Percentiles rank a stretch among this genome's conserved stretches.
Evolutionary conservation across 306 rosid species (phyloP).

Genomic region (Cicer chorassanicum): DNA sequence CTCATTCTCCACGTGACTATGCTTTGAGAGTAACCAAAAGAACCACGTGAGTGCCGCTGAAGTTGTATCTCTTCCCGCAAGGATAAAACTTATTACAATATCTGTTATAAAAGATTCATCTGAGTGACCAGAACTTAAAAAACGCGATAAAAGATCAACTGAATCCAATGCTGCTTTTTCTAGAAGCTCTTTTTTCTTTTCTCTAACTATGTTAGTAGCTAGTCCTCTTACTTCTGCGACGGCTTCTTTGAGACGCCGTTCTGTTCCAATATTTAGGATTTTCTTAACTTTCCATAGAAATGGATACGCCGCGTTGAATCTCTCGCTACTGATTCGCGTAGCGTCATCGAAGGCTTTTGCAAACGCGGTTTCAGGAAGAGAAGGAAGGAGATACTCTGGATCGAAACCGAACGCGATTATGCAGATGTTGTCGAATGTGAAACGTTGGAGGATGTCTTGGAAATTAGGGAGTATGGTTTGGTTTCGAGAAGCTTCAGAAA

Average conservation of each 20-base stretch:
- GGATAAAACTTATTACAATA: constrained; percentile 64
- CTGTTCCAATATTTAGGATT: constrained; percentile 52
- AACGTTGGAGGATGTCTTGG: constrained; percentile 74
- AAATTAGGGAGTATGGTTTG: constrained; percentile 44
- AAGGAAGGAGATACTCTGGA: constrained; percentile 62
- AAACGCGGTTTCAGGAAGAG: constrained; percentile 55
- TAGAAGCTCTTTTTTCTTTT: constrained; percentile 56
- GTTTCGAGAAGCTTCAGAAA: constrained; percentile 13
- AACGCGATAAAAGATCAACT: constrained; percentile 56
- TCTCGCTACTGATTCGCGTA: constrained; percentile 46
- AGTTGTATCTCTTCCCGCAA: constrained; percentile 73
- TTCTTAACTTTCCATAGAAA: constrained; percentile 54
- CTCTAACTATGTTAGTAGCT: constrained; percentile 45
- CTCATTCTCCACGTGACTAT: constrained; percentile 51
- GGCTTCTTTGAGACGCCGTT: constrained; percentile 42
- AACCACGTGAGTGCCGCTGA: constrained; percentile 70
- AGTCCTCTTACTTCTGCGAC: constrained; percentile 54
- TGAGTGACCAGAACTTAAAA: constrained; percentile 60
- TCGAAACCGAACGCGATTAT: constrained; percentile 71
- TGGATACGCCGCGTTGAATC: constrained; percentile 40
- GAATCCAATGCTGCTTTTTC: constrained; percentile 45
- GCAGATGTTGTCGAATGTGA: constrained; percentile 74
- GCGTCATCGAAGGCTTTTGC: constrained; percentile 62
- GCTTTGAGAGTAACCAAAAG: constrained; percentile 61
- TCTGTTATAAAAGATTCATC: constrained; percentile 59